Base-by-base conservation (phyloP, 768 basidiomycete genomes). In the Podaxis sp. region DNA sequence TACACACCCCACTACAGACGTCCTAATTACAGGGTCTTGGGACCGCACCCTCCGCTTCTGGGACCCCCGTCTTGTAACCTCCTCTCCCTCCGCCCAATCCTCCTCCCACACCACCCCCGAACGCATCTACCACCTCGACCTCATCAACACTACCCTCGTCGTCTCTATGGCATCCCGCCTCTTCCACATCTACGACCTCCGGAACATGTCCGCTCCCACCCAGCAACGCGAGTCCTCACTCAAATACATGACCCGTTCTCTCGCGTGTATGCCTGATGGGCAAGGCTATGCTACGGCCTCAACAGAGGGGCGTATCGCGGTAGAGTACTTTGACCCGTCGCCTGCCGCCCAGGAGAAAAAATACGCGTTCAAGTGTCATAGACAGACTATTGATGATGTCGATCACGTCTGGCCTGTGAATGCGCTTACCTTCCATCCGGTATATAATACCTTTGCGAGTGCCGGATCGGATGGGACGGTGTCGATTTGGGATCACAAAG, bases 381-480 rank as follows among this genome's bases (percentile, higher is more conserved):
- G 96, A 51, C 90, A 94, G 71, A 87, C 92, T 3, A 87, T 95
- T 64, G 89, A 92, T 40, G 94, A 92, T 40, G 90, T 91, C 13
- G 97, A 99, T 73, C 92, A 95, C 67, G 96, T 98, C 22, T 99
- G 93, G 87, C 95, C 96, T 0, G 96, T 99, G 64, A 97, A 98
- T 69, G 85, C 94, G 0, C 84, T 99, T 30, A 93, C 95, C 0
- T 99, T 98, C 80, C 95, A 98, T 70, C 95, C 96, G 0, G 77
- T 83, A 84, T 95, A 71, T 78, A 96, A 94, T 73, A 98, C 96
- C 0, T 97, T 99, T 68, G 94, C 94, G 0, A 96, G 96, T 0
- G 96, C 90, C 2, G 97, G 97, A 40, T 96, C 95, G 0, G 97
- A 99, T 73, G 89, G 89, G 0, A 91, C 91, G 1, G 93, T 99